Evolutionary conservation across 2,329 filamentous ascomycete genomes (phyloP), one percentile per base, ranked within the genome.

Genomic region (Aspergillus ruber): DNA sequence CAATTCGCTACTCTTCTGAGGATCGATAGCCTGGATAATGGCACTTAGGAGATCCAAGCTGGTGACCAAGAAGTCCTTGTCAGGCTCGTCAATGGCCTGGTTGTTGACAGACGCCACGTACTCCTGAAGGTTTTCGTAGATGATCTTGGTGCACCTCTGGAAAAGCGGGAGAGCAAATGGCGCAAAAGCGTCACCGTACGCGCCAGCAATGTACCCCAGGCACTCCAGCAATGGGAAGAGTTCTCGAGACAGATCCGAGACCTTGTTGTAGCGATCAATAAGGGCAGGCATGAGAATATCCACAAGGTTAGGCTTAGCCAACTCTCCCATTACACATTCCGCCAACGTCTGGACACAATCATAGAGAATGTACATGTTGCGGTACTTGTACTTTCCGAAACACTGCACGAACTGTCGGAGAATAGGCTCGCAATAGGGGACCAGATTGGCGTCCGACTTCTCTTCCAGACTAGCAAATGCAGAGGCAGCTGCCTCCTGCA

Each of bases 361-460:
- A 73, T 98, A 98, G 29, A 98, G 81, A 46, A 97, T 94, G 73
- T 94, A 96, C 83, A 97, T 96, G 73, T 98, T 98, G 61, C 89
- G 85, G 69, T 97, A 91, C 77, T 98, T 97, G 81, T 97, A 98
- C 70, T 87, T 90, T 45, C 77, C 80, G 70, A 98, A 98, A 69
- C 93, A 98, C 51, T 80, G 78, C 45, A 96, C 90, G 62, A 91
- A 97, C 65, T 97, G 93, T 52, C 84, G 85, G 45, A 97, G 82
- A 59, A 98, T 97, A 21, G 90, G 88, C 23, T 85, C 80, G 60
- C 88, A 90, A 71, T 96, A 98, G 0, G 88, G 88, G 54, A 85
- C 83, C 38, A 98, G 73, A 51, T 84, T 79, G 53, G 82, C 82
- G 49, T 88, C 88, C 0, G 93, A 88, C 67, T 94, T 94, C 66